Percentiles rank a stretch among this genome's conserved stretches.
Evolutionary conservation across 2,329 filamentous ascomycete species (phyloP).

Genomic region (Cercospora citrullina): DNA sequence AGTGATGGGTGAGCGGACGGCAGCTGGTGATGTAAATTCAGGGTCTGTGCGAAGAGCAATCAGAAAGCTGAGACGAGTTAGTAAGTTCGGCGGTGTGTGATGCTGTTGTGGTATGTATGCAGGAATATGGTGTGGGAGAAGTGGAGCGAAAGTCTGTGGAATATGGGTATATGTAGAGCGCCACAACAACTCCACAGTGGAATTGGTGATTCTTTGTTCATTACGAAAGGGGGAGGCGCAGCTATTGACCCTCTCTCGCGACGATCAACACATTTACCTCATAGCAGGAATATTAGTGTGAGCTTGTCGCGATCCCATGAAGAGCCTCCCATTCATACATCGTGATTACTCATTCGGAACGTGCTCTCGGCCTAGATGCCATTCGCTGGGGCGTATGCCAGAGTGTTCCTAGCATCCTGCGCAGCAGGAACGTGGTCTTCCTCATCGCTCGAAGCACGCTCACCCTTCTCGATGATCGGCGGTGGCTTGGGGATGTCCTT

Average conservation of each 20-base stretch:
- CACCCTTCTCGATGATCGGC: slow-evolving; percentile 41
- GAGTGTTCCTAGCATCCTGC: background rate
- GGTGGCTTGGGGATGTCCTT: slow-evolving; percentile 43
- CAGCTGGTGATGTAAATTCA: background rate
- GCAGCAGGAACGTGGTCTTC: slow-evolving; percentile 4
- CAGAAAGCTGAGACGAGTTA: background rate
- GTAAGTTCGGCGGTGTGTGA: background rate
- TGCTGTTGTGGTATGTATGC: background rate
- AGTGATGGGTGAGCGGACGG: background rate
- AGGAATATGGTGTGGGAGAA: background rate
- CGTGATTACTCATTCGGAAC: background rate
- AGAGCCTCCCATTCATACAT: background rate
- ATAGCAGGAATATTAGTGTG: background rate
- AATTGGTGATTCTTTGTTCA: background rate
- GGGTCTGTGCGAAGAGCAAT: background rate
- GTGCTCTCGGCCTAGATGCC: background rate
- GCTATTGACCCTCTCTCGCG: background rate
- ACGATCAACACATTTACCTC: background rate
- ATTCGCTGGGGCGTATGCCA: slow-evolving; percentile 1
- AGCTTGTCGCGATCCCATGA: background rate
- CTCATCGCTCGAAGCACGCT: slow-evolving; percentile 16
- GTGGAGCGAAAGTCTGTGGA: background rate
- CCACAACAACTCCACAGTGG: background rate
- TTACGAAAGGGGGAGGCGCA: background rate
- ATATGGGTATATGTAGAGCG: background rate